Base-by-base conservation (phyloP, 2,329 filamentous ascomycete genomes). In the Zasmidium angulare region DNA sequence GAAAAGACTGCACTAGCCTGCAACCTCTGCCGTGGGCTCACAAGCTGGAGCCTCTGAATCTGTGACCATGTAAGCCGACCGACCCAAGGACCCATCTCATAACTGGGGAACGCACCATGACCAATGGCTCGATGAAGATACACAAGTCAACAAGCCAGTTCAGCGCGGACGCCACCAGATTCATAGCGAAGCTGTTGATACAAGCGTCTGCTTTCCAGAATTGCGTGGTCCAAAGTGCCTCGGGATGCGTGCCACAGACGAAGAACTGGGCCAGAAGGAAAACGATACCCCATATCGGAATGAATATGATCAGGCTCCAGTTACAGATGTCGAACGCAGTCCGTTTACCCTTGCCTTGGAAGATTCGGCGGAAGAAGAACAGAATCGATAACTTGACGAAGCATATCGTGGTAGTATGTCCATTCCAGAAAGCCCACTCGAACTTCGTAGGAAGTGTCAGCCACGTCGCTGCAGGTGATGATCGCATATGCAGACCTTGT, bases 381-480 rank as follows among this genome's bases (percentile, higher is more conserved):
- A 60, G 36, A 46, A 63, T 61, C 20, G 61, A 61, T 19, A 63
- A 47, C 31, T 63, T 63, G 53, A 60, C 58, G 58, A 59, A 54
- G 40, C 58, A 55, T 7, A 63, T 61, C 4, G 58, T 55, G 6
- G 61, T 46, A 6, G 60, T 55, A 26, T 63, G 58, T 21, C 61
- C 61, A n/a, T 61, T 61, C 58, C 61, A 63, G 52, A 58, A 61
- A 24, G 58, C 61, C 43, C 60, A 63, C 50, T 63, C 61, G 48
- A 61, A 55, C 57, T 62, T 6, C 11, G 17, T 6, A 17, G n/a
- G 2, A 3, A n/a, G n/a, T n/a, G n/a, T n/a, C n/a, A n/a, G n/a
- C n/a, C n/a, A n/a, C n/a, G n/a, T n/a, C n/a, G n/a, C n/a, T n/a
- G n/a, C n/a, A n/a, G n/a, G n/a, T n/a, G n/a, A n/a, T n/a, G n/a